These are phyloP conservation scores for Sugiyamaella chiloensis DNA, from an alignment of 805 yeast genomes.

Conservation along the genomic window DNA sequence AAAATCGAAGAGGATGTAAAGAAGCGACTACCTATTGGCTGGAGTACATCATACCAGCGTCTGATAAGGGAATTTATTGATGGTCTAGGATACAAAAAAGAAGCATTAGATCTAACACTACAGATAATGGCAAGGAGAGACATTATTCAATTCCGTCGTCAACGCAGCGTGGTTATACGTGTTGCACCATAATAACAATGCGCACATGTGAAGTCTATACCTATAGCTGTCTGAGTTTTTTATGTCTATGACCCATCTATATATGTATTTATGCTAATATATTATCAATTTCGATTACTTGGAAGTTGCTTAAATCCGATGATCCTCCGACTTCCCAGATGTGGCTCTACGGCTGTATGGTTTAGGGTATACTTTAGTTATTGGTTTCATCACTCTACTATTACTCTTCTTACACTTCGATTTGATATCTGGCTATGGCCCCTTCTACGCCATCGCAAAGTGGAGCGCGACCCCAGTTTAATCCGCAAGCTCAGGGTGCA, in stretches of 20 bases:
- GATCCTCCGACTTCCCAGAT: too few species aligned
- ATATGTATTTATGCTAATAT: too few species aligned
- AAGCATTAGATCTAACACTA: slow-evolving; percentile 79
- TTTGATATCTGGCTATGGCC: too few species aligned
- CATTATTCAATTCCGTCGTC: slow-evolving; percentile 82
- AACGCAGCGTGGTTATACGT: slow-evolving; percentile 66
- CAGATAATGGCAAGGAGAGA: slow-evolving; percentile 81
- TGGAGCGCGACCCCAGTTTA: slow-evolving; percentile 1
- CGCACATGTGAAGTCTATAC: too few species aligned
- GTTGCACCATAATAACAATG: slow-evolving; percentile 2
- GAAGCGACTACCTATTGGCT: slow-evolving; percentile 91
- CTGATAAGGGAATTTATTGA: slow-evolving; percentile 68
- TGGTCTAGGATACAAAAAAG: slow-evolving; percentile 49
- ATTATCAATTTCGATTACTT: too few species aligned
- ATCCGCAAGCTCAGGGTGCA: background rate
- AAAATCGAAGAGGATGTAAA: slow-evolving; percentile 80
- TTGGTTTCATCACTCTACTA: too few species aligned
- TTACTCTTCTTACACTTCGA: too few species aligned
- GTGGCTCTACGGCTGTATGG: too few species aligned
- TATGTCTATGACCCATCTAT: too few species aligned
- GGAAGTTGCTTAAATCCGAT: too few species aligned
- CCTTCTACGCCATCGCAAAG: slow-evolving; percentile 5
- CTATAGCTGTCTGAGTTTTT: too few species aligned
- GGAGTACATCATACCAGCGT: slow-evolving; percentile 87
- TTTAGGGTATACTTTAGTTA: too few species aligned